A percentile compares a stretch with the other conserved stretches of the same genome.
phyloP scores from a whole-genome alignment of 2,329 filamentous ascomycete genomes.

The Huntiella bhutanensis region DNA sequence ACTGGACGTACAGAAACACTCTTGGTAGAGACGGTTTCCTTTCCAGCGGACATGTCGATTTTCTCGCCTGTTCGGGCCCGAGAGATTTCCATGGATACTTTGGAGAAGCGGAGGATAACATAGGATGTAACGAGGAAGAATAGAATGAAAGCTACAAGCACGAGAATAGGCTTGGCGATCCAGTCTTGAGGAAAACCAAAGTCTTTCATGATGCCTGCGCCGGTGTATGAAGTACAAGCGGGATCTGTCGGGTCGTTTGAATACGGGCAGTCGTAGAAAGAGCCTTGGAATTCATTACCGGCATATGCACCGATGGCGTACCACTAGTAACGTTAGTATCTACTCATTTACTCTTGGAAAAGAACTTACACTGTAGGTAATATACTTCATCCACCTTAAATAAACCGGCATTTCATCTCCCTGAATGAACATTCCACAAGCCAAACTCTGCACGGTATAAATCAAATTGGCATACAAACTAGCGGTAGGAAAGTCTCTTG shows the following conservation, averaged over 20 bases:
- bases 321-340: conserved; percentile 25
- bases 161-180: conserved; percentile 46
- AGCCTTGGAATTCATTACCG: conserved; percentile 53
- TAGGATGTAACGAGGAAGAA: conserved; percentile 44
- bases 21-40: conserved; percentile 44
- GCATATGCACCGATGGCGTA: conserved; percentile 54
- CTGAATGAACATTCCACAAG: conserved; percentile 62
- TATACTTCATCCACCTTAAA: conserved; percentile 59
- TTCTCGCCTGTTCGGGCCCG: conserved; percentile 35
- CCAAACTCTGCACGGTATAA: conserved; percentile 56
- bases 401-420: conserved; percentile 55
- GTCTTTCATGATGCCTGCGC: conserved; percentile 47
- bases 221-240: conserved; percentile 48
- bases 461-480: conserved; percentile 53
- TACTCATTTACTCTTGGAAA: neutral
- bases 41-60: conserved; percentile 46
- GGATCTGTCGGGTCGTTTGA: conserved; percentile 43
- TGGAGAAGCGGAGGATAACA: conserved; percentile 42
- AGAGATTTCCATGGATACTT: conserved; percentile 50
- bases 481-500: conserved; percentile 49
- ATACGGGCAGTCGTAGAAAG: conserved; percentile 55
- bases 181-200: conserved; percentile 50
- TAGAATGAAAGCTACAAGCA: conserved; percentile 40
- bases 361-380: conserved; percentile 33
- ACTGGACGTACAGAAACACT: conserved; percentile 38